phyloP scores from a whole-genome alignment of 2,329 filamentous ascomycete genomes.

The Xylaria sp. region DNA sequence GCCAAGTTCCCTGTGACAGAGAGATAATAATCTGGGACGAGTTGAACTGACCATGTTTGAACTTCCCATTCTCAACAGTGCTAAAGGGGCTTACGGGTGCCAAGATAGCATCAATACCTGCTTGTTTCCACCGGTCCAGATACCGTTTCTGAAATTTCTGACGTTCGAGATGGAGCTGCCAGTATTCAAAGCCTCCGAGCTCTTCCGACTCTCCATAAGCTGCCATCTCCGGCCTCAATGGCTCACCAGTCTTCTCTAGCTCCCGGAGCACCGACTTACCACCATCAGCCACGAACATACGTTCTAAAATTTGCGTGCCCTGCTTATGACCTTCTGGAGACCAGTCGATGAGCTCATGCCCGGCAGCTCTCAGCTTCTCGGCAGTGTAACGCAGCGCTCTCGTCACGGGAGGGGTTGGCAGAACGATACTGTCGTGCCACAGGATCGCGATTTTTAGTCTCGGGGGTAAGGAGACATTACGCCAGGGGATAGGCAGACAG shows the following conservation, averaged over 20 bases:
- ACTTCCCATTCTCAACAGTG: constrained; percentile 55
- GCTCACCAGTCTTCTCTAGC: constrained; percentile 56
- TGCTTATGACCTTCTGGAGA: constrained; percentile 56
- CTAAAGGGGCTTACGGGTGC: constrained; percentile 64
- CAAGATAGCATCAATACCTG: constrained; percentile 69
- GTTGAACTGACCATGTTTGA: constrained; percentile 54
- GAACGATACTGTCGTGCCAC: constrained; percentile 72
- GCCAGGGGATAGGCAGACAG: constrained; percentile 69
- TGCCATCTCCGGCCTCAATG: constrained; percentile 45
- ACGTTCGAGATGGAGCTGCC: constrained; percentile 59
- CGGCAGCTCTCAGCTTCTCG: constrained; percentile 55
- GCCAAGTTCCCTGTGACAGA: background rate
- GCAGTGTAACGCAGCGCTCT: constrained; percentile 63
- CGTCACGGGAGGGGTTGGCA: constrained; percentile 72
- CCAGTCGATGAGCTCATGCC: constrained; percentile 65
- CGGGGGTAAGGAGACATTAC: constrained; percentile 47
- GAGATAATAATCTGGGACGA: background rate
- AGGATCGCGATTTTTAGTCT: constrained; percentile 69
- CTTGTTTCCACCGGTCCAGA: constrained; percentile 57
- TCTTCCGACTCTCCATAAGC: constrained; percentile 49
- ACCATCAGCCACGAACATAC: constrained; percentile 62
- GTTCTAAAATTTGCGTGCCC: constrained; percentile 52
- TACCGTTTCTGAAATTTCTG: constrained; percentile 58
- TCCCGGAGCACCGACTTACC: constrained; percentile 54
- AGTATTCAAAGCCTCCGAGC: constrained; percentile 57